Conservation (phyloP, 495 filamentous ascomycete genomes). For the Aspergillus hancockii region DNA sequence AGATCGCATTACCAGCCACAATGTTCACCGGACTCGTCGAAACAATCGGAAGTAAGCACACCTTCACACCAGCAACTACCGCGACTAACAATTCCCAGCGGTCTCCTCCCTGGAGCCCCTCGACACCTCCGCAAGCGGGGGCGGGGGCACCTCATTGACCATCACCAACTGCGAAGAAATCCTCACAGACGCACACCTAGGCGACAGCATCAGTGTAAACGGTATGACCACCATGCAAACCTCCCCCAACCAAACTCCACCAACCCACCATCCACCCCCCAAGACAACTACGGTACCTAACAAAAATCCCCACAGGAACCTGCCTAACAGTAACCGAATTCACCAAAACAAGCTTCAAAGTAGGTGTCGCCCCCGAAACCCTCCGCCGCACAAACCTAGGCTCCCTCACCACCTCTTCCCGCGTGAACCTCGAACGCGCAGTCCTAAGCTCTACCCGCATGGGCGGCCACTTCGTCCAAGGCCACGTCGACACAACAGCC, state of each 20-base stretch:
- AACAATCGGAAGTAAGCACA: conserved; percentile 77
- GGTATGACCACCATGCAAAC: conserved; percentile 44
- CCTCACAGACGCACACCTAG: conserved; percentile 78
- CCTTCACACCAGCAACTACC: not conserved
- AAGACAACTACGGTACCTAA: too few species aligned
- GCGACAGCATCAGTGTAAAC: conserved; percentile 92
- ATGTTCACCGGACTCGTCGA: conserved; percentile 99
- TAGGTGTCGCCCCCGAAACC: conserved; percentile 94
- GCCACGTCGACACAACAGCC: conserved; percentile 90
- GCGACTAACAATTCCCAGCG: conserved; percentile 52
- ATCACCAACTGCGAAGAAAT: conserved; percentile 75
- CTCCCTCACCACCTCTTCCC: conserved; percentile 52
- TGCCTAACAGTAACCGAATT: conserved; percentile 92
- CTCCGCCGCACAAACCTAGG: conserved; percentile 95
- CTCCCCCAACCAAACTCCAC: not conserved
- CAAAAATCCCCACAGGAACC: conserved; percentile 48
- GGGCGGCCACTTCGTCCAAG: conserved; percentile 73
- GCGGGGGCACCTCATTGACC: conserved; percentile 84
- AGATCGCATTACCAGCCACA: too few species aligned
- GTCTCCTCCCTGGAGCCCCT: conserved; percentile 78
- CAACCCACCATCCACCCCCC: not conserved
- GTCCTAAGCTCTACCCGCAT: conserved; percentile 87
- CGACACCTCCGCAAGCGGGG: conserved; percentile 66
- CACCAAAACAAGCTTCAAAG: conserved; percentile 71
- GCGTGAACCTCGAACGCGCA: conserved; percentile 91